Percentiles rank a stretch among this genome's conserved stretches.
These are phyloP conservation scores for Ziziphus jujuba DNA, from an alignment of 306 rosid species.

Conservation along the genomic window DNA sequence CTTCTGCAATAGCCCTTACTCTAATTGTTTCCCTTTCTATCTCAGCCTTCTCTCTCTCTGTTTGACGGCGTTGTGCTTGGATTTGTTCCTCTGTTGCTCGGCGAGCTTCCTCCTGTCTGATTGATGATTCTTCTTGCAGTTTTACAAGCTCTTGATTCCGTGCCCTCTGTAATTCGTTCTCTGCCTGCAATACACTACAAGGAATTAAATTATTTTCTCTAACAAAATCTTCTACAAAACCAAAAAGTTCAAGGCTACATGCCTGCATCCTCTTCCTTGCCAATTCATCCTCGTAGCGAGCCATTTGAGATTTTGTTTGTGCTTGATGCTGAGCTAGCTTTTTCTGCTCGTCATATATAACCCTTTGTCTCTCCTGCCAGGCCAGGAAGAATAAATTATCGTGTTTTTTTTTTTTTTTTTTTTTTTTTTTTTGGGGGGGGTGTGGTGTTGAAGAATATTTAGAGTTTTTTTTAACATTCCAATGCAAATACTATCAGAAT, in stretches of 20 bases:
- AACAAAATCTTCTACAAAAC: background rate
- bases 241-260: constrained; percentile 21
- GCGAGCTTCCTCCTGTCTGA: constrained; percentile 86
- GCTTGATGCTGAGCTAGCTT: constrained; percentile 94
- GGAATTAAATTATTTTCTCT: background rate
- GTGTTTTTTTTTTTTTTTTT: no score
- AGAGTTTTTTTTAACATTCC: background rate
- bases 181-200: constrained; percentile 49
- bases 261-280: constrained; percentile 96
- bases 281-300: constrained; percentile 86
- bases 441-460: background rate
- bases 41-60: constrained; percentile 93
- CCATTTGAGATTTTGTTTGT: constrained; percentile 89
- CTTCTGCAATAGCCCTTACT: constrained; percentile 91
- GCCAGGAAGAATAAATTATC: constrained; percentile 13
- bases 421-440: no score
- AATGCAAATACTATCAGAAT: background rate
- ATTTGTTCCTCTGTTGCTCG: constrained; percentile 94
- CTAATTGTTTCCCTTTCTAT: constrained; percentile 89
- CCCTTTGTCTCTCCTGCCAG: constrained; percentile 84
- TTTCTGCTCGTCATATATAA: constrained; percentile 88
- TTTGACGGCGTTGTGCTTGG: constrained; percentile 86
- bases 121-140: constrained; percentile 92
- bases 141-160: constrained; percentile 95
- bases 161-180: constrained; percentile 77